Evolutionary conservation across 2,329 filamentous ascomycete species (phyloP).

Genomic region (Nothopassalora personata): DNA sequence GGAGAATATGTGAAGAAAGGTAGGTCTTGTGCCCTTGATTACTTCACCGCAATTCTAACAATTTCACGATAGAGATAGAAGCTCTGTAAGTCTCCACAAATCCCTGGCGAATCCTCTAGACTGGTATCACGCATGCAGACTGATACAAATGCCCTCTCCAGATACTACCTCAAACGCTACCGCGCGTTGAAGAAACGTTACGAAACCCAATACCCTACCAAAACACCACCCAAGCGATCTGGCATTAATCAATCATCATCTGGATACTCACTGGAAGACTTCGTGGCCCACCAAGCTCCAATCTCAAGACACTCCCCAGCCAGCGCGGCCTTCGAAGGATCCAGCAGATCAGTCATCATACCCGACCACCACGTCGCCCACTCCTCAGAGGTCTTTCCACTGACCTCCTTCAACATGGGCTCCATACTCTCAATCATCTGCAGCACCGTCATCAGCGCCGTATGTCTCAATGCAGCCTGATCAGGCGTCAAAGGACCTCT

Average conservation of each 20-base stretch:
- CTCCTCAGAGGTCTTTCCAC: constrained; percentile 82
- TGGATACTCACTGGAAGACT: constrained; percentile 27
- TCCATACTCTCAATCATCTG: constrained; percentile 83
- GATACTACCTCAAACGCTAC: constrained; percentile 90
- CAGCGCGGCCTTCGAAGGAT: constrained; percentile 64
- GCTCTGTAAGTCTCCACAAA: neutral
- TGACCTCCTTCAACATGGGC: constrained; percentile 72
- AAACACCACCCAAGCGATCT: neutral
- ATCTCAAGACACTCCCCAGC: constrained; percentile 79
- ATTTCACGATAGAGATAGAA: neutral
- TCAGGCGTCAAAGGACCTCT: constrained; percentile 33
- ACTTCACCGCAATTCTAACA: neutral
- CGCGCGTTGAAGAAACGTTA: constrained; percentile 79
- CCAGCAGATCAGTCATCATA: constrained; percentile 79
- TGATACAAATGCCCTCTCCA: constrained; percentile 34
- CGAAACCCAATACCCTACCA: constrained; percentile 16
- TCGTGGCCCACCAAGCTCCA: constrained; percentile 60
- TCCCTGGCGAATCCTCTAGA: neutral
- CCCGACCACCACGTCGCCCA: constrained; percentile 86
- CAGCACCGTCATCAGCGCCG: constrained; percentile 74
- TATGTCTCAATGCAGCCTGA: constrained; percentile 69
- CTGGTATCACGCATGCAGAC: constrained; percentile 4
- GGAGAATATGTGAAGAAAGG: constrained; percentile 91
- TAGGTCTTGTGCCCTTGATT: constrained; percentile 33
- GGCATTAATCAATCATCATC: neutral